Evolutionary conservation across 2,329 filamentous ascomycete genomes (phyloP).

Genomic region (Akanthomyces dipterigenus): DNA sequence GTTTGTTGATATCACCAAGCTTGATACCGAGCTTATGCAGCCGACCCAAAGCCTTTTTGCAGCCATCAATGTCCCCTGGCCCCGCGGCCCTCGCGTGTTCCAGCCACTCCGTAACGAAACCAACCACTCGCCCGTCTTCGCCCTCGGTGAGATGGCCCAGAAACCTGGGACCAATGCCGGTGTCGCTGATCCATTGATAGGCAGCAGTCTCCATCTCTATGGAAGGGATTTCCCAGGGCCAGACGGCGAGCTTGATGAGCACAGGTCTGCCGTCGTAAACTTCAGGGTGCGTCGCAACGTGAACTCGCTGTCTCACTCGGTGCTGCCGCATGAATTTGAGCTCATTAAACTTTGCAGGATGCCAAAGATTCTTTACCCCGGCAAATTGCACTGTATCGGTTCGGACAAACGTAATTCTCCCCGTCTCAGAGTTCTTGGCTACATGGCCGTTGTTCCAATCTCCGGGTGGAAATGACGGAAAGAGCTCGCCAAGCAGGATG

Average conservation of each 20-base stretch:
- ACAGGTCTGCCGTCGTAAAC: slow-evolving; percentile 19
- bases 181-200: slow-evolving; percentile 22
- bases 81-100: slow-evolving; percentile 20
- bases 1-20: slow-evolving; percentile 28
- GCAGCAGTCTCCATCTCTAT: slow-evolving; percentile 21
- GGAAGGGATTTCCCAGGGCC: slow-evolving; percentile 21
- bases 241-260: slow-evolving; percentile 22
- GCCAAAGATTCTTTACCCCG: slow-evolving; percentile 18
- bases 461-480: slow-evolving; percentile 22
- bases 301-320: slow-evolving; percentile 19
- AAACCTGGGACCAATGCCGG: slow-evolving; percentile 21
- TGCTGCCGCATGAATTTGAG: slow-evolving; percentile 19
- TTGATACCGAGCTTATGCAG: slow-evolving; percentile 27
- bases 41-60: slow-evolving; percentile 20
- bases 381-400: slow-evolving; percentile 17
- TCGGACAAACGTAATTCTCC: slow-evolving; percentile 15
- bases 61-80: slow-evolving; percentile 22
- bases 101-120: slow-evolving; percentile 21
- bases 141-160: slow-evolving; percentile 24
- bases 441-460: slow-evolving; percentile 20
- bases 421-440: slow-evolving; percentile 16
- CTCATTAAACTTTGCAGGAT: slow-evolving; percentile 20
- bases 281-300: slow-evolving; percentile 19
- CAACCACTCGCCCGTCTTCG: slow-evolving; percentile 20
- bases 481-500: slow-evolving; percentile 19